A percentile compares a stretch with the other conserved stretches of the same genome.
Conservation (phyloP, 208 protist species). For the Angomonas deanei region DNA sequence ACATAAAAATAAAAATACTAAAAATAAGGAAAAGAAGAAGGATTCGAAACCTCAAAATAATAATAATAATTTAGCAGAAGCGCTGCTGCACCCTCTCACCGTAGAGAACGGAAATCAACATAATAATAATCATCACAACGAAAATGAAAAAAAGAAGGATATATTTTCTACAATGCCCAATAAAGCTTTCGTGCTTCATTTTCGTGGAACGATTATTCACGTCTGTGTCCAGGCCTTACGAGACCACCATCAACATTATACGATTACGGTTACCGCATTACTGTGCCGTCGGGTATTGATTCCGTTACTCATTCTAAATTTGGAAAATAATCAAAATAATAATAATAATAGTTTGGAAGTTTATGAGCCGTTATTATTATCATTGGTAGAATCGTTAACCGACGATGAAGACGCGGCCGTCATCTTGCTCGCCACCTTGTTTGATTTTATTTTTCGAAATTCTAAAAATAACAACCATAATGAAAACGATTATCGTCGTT, state of each 20-base stretch:
- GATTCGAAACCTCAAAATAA: neutral
- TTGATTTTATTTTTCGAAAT: conserved; percentile 78
- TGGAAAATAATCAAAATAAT: neutral
- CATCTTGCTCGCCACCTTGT: conserved; percentile 70
- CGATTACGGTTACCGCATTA: too few species aligned
- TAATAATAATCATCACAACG: too few species aligned
- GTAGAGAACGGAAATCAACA: too few species aligned
- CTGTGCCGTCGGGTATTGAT: conserved; percentile 71
- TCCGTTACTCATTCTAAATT: conserved; percentile 39
- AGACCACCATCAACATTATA: too few species aligned
- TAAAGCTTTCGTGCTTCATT: too few species aligned
- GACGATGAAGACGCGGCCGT: conserved; percentile 49
- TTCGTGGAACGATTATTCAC: too few species aligned
- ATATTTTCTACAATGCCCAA: too few species aligned
- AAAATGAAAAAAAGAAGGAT: too few species aligned
- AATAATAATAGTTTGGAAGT: neutral
- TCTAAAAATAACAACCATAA: conserved; percentile 9
- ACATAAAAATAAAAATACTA: neutral
- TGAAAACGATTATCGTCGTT: conserved; percentile 54
- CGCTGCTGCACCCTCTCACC: neutral
- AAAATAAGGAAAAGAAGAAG: neutral
- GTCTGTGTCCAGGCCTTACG: too few species aligned
- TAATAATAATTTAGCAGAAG: neutral
- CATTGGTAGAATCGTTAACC: conserved; percentile 13
- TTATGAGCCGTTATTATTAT: conserved; percentile 16